Percentiles rank a stretch among this genome's conserved stretches.
Evolutionary conservation across 148 eudicot species (phyloP).

Genomic region (Rhododendron henanense): DNA sequence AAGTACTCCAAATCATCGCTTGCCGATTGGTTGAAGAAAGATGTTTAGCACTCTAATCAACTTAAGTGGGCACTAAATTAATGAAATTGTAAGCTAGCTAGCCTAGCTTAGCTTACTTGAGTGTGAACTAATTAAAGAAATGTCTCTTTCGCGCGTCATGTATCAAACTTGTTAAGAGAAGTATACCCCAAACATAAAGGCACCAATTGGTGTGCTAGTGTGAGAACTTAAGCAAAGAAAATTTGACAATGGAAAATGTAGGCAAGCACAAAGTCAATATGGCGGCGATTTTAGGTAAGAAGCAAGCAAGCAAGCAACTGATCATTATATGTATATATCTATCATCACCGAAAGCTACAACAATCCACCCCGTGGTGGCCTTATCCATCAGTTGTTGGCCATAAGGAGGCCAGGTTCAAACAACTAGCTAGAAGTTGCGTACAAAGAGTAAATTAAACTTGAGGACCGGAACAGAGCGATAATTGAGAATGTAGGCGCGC

Average conservation of each 20-base stretch:
- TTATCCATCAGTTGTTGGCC: too few species aligned
- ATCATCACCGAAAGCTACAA: slow-evolving; percentile 17
- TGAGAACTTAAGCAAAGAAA: background rate
- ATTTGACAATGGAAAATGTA: background rate
- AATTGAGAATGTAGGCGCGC: too few species aligned
- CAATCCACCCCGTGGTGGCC: background rate
- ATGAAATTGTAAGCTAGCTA: background rate
- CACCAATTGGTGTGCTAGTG: background rate
- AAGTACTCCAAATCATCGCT: background rate
- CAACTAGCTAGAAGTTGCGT: too few species aligned
- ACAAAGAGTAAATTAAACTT: too few species aligned
- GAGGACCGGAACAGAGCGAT: too few species aligned
- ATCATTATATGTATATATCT: background rate
- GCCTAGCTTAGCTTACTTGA: too few species aligned
- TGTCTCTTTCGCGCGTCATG: background rate
- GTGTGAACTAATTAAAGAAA: background rate
- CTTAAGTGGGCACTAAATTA: background rate
- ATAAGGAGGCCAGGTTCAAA: too few species aligned
- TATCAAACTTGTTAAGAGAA: background rate
- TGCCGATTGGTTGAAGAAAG: background rate
- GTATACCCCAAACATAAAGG: background rate
- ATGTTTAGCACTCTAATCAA: background rate
- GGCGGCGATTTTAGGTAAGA: slow-evolving; percentile 4
- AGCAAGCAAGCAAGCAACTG: background rate
- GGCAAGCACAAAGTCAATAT: background rate